Evolutionary conservation across 345 rosid species (phyloP).

Genomic region (Dipteronia dyeriana): DNA sequence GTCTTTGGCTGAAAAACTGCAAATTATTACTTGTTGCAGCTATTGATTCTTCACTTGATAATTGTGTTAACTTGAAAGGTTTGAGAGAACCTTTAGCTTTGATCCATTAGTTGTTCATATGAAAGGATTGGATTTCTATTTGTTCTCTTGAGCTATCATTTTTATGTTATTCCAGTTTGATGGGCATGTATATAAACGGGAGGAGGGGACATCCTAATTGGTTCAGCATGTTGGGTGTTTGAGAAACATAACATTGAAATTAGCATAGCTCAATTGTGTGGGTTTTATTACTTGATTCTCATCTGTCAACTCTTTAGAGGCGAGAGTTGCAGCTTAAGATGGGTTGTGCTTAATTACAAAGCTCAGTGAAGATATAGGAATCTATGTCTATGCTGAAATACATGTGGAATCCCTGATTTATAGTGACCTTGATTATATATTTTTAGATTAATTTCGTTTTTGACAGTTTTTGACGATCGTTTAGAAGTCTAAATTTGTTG

Average conservation of each 20-base stretch:
- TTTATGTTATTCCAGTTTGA: not conserved
- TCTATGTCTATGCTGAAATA: not conserved
- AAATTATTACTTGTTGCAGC: not conserved
- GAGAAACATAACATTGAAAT: constrained; percentile 2
- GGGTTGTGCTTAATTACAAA: not conserved
- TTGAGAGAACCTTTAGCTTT: not conserved
- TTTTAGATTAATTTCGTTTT: not conserved
- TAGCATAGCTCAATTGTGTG: not conserved
- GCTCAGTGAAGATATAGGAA: not conserved
- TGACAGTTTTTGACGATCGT: not conserved
- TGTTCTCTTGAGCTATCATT: not conserved
- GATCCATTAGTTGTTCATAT: not conserved
- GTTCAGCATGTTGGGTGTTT: not conserved
- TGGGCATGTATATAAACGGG: not conserved
- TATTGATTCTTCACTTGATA: not conserved
- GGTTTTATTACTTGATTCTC: not conserved
- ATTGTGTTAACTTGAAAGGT: not conserved
- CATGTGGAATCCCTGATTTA: not conserved
- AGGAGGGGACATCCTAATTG: not conserved
- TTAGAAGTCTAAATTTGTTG: not conserved
- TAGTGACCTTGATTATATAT: not conserved
- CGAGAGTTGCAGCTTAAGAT: not conserved
- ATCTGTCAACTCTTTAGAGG: not conserved
- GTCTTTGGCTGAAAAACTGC: not conserved
- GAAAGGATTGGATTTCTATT: not conserved